These are phyloP conservation scores for Ilyonectria robusta DNA, from an alignment of 2,329 filamentous ascomycete genomes.

Conservation along the genomic window DNA sequence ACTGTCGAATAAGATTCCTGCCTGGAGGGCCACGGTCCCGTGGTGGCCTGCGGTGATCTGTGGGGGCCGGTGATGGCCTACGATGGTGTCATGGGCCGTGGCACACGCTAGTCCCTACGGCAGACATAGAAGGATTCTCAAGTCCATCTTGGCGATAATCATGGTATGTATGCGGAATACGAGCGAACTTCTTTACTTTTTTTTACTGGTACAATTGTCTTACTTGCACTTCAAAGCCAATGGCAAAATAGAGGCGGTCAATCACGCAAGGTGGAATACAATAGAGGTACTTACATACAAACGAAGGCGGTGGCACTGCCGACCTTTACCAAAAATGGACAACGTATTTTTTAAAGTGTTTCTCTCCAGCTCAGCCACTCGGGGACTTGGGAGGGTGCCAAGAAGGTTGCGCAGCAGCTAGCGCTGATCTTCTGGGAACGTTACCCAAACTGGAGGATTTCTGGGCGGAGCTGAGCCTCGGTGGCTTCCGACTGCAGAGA, in stretches of 20 bases:
- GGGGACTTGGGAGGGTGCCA: background rate
- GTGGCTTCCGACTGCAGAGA: background rate
- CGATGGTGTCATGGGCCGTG: background rate
- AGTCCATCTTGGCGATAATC: background rate
- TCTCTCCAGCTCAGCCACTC: slow-evolving; percentile 1
- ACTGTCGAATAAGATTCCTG: no score
- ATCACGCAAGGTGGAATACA: background rate
- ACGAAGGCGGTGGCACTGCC: slow-evolving; percentile 2
- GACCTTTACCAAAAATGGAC: background rate
- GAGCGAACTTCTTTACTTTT: background rate
- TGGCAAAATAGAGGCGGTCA: background rate
- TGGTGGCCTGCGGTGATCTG: background rate
- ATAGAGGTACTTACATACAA: no score
- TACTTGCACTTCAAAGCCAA: background rate
- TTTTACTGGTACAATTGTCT: background rate
- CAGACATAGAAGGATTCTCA: background rate
- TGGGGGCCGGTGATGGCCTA: background rate
- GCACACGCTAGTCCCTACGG: background rate
- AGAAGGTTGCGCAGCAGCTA: background rate
- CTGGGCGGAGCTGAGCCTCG: background rate
- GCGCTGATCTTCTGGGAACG: slow-evolving; percentile 1
- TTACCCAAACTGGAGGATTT: background rate
- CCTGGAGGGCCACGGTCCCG: background rate
- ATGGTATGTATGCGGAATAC: background rate
- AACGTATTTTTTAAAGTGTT: background rate